Evolutionary conservation across 2,329 filamentous ascomycete species (phyloP).

Genomic region (Incumbomyces delicatus): DNA sequence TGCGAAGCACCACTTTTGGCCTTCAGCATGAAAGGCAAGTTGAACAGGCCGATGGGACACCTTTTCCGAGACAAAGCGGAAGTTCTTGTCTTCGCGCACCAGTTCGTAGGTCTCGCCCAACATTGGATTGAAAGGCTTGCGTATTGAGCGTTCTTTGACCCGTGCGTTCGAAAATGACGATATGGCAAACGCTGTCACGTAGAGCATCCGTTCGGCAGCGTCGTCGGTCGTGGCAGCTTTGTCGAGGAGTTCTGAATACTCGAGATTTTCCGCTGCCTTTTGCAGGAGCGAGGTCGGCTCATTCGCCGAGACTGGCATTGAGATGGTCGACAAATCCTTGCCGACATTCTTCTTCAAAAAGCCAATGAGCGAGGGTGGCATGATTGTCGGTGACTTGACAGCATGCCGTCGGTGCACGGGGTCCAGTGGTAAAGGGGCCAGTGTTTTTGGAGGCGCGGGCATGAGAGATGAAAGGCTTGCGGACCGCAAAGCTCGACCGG

Average conservation of each 20-base stretch:
- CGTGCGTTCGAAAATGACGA: conserved; percentile 74
- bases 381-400: conserved; percentile 63
- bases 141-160: conserved; percentile 80
- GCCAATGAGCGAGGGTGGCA: conserved; percentile 82
- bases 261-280: conserved; percentile 77
- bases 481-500: conserved; percentile 22
- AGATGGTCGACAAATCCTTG: conserved; percentile 92
- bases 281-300: conserved; percentile 85
- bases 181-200: conserved; percentile 82
- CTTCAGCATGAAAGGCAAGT: conserved; percentile 87
- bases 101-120: conserved; percentile 93
- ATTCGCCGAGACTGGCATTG: conserved; percentile 95
- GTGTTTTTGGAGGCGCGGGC: conserved; percentile 63
- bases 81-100: conserved; percentile 74
- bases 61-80: conserved; percentile 90
- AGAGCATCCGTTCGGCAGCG: conserved; percentile 63
- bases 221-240: conserved; percentile 50
- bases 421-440: conserved; percentile 67
- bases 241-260: conserved; percentile 80
- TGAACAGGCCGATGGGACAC: conserved; percentile 86
- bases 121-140: conserved; percentile 96
- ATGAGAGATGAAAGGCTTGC: conserved; percentile 48
- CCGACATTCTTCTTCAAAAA: conserved; percentile 96
- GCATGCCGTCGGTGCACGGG: conserved; percentile 56
- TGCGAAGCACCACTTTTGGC: conserved; percentile 71